These are phyloP conservation scores for Lachnellula subtilissima DNA, from an alignment of 2,329 filamentous ascomycete genomes.

Conservation along the genomic window DNA sequence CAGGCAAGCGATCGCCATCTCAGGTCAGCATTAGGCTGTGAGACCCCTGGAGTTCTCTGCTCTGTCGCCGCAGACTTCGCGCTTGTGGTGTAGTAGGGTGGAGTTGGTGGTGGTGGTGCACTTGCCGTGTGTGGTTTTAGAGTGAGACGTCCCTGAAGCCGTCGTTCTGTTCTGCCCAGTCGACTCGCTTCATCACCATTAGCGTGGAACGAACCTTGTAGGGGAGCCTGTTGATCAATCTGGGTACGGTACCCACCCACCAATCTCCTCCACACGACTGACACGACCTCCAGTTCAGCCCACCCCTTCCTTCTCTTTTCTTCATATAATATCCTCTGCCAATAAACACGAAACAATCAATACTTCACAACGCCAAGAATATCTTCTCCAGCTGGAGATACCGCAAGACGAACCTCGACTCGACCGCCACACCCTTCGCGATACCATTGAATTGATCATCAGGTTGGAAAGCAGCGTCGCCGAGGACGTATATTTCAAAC, in stretches of 20 bases:
- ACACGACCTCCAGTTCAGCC: background rate
- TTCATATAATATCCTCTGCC: background rate
- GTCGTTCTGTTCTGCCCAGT: background rate
- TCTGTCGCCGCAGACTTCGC: background rate
- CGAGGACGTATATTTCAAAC: constrained; percentile 5
- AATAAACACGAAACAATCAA: background rate
- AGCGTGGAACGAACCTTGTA: background rate
- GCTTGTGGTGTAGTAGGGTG: background rate
- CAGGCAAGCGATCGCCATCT: background rate
- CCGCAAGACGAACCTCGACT: background rate
- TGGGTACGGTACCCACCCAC: too few relatives aligned
- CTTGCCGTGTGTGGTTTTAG: background rate
- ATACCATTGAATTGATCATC: background rate
- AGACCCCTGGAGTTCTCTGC: background rate
- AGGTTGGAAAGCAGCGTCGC: constrained; percentile 9
- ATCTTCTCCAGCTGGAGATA: background rate
- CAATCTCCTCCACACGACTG: background rate
- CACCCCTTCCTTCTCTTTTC: background rate
- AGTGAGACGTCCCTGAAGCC: background rate
- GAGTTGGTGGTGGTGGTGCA: background rate
- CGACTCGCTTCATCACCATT: background rate
- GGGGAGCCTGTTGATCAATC: background rate
- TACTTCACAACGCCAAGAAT: background rate
- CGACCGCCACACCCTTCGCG: background rate
- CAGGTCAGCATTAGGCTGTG: background rate